A percentile compares a stretch with the other conserved stretches of the same genome.
These are phyloP conservation scores for Athelia sp. DNA, from an alignment of 1,284 basidiomycete species.

Conservation along the genomic window DNA sequence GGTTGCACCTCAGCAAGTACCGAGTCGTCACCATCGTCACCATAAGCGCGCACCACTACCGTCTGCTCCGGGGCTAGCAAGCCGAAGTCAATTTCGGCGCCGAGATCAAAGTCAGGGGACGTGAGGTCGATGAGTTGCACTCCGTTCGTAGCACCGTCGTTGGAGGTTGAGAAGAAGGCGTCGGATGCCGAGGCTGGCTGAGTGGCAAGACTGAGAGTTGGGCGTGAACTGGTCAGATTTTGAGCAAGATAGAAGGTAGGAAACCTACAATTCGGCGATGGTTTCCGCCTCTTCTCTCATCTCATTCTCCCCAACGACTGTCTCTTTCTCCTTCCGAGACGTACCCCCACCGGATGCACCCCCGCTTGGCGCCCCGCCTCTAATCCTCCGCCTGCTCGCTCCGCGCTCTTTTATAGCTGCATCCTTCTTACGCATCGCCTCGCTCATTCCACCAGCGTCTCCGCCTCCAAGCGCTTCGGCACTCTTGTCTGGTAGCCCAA, in stretches of 20 bases:
- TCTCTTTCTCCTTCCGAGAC: slow-evolving; percentile 18
- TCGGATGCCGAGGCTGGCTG: slow-evolving; percentile 9
- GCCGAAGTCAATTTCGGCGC: slow-evolving; percentile 85
- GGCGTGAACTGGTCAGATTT: too few species aligned
- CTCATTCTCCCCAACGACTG: slow-evolving; percentile 29
- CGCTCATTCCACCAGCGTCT: slow-evolving; percentile 38
- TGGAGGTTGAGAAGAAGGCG: neutral
- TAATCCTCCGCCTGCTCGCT: slow-evolving; percentile 52
- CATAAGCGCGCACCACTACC: slow-evolving; percentile 84
- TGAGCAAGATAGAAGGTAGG: slow-evolving; percentile 19
- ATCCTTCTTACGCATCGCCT: slow-evolving; percentile 75
- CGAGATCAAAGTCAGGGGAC: slow-evolving; percentile 29
- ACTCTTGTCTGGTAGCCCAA: slow-evolving; percentile 14
- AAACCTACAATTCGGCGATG: slow-evolving; percentile 57
- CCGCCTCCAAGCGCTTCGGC: slow-evolving; percentile 14
- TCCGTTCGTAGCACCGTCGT: slow-evolving; percentile 5
- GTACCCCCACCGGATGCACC: slow-evolving; percentile 28
- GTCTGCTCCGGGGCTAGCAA: slow-evolving; percentile 77
- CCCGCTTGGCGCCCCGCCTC: slow-evolving; percentile 59
- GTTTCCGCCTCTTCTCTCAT: slow-evolving; percentile 50
- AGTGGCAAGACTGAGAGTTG: slow-evolving; percentile 13
- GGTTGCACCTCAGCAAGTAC: slow-evolving; percentile 87
- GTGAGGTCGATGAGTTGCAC: slow-evolving; percentile 23
- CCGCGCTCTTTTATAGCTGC: slow-evolving; percentile 48
- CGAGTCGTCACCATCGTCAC: slow-evolving; percentile 90